Evolutionary conservation across 352 stramenopile genomes (phyloP).

Genomic region (Phytophthora sojae): DNA sequence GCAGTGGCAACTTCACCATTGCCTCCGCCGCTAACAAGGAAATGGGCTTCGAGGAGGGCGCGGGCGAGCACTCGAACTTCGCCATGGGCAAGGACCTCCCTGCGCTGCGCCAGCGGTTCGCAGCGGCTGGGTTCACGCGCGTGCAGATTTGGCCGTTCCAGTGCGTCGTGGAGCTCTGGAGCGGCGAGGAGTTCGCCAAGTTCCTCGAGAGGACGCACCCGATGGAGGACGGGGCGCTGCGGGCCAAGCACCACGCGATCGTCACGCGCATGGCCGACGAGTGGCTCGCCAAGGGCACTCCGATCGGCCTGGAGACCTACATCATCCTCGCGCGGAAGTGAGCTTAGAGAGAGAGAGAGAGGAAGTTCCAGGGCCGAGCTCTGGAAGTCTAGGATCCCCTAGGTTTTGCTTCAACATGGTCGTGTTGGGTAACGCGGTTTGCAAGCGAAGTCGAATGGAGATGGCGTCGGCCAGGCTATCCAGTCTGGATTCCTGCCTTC

Average conservation of each 20-base stretch:
- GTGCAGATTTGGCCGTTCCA: constrained; percentile 62
- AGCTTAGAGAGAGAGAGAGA: too few species aligned
- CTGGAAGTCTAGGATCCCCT: constrained; percentile 10
- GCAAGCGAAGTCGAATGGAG: constrained; percentile 21
- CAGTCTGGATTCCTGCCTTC: background rate
- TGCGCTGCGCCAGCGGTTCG: constrained; percentile 43
- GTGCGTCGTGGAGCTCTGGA: constrained; percentile 59
- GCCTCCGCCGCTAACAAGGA: constrained; percentile 36
- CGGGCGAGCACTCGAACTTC: constrained; percentile 52
- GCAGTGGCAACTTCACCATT: constrained; percentile 50
- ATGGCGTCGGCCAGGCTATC: constrained; percentile 7
- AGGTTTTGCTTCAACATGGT: constrained; percentile 26
- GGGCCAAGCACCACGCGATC: constrained; percentile 31
- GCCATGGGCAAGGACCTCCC: constrained; percentile 52
- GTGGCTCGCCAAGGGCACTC: constrained; percentile 56
- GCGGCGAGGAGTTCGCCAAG: constrained; percentile 49
- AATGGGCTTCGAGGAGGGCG: constrained; percentile 38
- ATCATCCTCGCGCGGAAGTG: constrained; percentile 55
- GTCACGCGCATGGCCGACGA: constrained; percentile 52
- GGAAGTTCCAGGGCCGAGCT: constrained; percentile 4
- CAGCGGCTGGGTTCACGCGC: constrained; percentile 38
- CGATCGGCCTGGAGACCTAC: constrained; percentile 66
- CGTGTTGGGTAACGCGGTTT: constrained; percentile 27
- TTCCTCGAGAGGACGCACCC: constrained; percentile 40
- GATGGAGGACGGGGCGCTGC: constrained; percentile 42